Base-by-base conservation (phyloP, 2,329 filamentous ascomycete species). In the Microthyrium microscopicum region DNA sequence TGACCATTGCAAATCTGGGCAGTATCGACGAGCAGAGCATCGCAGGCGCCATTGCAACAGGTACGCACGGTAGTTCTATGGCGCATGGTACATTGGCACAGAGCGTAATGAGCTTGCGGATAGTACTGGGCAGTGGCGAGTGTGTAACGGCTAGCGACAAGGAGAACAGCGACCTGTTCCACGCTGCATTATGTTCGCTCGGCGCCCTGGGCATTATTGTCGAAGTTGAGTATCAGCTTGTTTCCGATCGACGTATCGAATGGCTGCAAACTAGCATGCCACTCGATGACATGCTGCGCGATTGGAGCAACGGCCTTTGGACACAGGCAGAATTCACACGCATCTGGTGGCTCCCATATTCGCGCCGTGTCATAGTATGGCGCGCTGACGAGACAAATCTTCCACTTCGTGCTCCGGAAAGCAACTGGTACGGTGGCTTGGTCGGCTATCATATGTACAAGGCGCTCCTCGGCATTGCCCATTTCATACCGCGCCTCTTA, bases 301-400 rank as follows among this genome's bases (percentile, higher is more conserved):
- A 68, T 5, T 95, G 89, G 83, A 56, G 74, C 13, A 64, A 60
- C 5, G 67, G 68, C 21, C 64, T 95, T 11, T 95, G 89, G 87
- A 81, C 71, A 2, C 68, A 73, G 40, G 72, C 76, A 40, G 84
- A 95, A 54, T 98, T 87, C 49, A 82, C 91, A 18, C 70, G 89
- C 19, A 83, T 94, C 19, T 98, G 89, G 87, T 98, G 89, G 89
- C 75, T 93, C 50, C 89, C 89, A 0, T 93, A 95, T 57, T 83
- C 80, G 50, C 72, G 82, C 36, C 71, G 82, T 29, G 83, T 82
- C 1, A 80, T 95, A 30, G 70, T 91, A 29, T 98, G 89, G 89
- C 70, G 72, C 26, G 89, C 84, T n/a, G 68, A 83, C 30, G 78
- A 79, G 51, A 83, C 81, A 1, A 73, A 17, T 12, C 31, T 27